Conservation (phyloP, 139 green algal genomes). For the Yamagishiella unicocca region DNA sequence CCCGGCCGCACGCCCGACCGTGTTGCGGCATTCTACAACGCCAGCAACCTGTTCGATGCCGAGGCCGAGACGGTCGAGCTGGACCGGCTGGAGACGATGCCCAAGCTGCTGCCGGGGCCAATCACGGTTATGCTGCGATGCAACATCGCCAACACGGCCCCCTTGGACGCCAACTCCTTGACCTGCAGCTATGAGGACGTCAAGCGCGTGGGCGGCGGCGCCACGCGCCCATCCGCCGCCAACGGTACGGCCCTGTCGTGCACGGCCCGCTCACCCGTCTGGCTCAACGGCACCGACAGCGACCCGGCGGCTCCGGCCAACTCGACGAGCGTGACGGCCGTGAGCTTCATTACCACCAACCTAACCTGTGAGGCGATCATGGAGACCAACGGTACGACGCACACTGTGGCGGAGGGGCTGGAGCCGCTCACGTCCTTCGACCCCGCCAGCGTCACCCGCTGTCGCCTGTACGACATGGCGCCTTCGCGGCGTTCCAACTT, state of each 20-base stretch:
- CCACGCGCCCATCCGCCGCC: not conserved
- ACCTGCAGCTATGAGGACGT: not conserved
- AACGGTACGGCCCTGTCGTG: not conserved
- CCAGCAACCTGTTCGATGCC: not conserved
- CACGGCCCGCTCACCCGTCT: too few relatives aligned
- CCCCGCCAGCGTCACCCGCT: not conserved
- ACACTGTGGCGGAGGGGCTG: constrained; percentile 4
- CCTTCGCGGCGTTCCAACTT: not conserved
- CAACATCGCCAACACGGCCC: constrained; percentile 9
- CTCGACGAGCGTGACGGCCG: too few relatives aligned
- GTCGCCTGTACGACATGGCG: not conserved
- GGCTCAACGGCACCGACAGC: too few relatives aligned
- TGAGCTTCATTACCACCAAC: too few relatives aligned
- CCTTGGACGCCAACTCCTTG: not conserved
- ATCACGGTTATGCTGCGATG: constrained; percentile 3
- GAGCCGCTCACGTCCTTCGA: constrained; percentile 9
- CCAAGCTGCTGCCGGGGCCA: not conserved
- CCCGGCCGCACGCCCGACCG: not conserved
- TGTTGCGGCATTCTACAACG: constrained; percentile 9
- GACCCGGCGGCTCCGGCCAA: too few relatives aligned
- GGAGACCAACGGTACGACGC: constrained; percentile 8
- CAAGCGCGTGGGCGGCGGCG: not conserved
- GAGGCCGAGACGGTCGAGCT: not conserved
- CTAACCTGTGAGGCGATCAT: not conserved
- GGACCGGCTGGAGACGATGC: not conserved